A percentile compares a stretch with the other conserved stretches of the same genome.
Evolutionary conservation across 805 yeast species (phyloP).

Genomic region (Wickerhamomyces rabaulensis): DNA sequence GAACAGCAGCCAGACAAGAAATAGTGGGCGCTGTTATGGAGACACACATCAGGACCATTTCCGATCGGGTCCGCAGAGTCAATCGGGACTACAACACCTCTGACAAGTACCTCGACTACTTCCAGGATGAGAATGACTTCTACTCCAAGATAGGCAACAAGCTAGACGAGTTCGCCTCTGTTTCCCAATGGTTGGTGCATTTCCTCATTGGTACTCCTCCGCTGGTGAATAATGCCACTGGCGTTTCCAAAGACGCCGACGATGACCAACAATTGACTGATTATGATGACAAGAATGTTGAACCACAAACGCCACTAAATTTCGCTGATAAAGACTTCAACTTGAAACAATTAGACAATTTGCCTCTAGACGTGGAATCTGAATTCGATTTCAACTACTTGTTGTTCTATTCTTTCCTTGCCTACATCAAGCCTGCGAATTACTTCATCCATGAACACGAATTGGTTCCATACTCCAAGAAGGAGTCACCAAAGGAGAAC

Average conservation of each 20-base stretch:
- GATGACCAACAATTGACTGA: slow-evolving; percentile 3
- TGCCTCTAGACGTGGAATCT: slow-evolving; percentile 12
- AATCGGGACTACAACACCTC: not conserved
- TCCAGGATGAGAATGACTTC: slow-evolving; percentile 7
- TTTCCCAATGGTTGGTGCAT: slow-evolving; percentile 9
- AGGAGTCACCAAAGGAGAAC: slow-evolving; percentile 10
- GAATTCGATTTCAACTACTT: slow-evolving; percentile 13
- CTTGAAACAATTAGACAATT: slow-evolving; percentile 7
- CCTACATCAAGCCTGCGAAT: slow-evolving; percentile 16
- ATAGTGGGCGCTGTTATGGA: not conserved
- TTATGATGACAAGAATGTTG: slow-evolving; percentile 1
- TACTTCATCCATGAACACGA: slow-evolving; percentile 15
- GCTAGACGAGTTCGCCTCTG: slow-evolving; percentile 14
- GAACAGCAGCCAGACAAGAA: not conserved
- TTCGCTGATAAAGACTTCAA: slow-evolving; percentile 6
- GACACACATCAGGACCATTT: not conserved
- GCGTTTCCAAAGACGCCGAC: not conserved
- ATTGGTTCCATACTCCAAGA: slow-evolving; percentile 1
- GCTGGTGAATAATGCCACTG: not conserved
- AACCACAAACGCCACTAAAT: not conserved
- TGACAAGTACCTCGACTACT: slow-evolving; percentile 10
- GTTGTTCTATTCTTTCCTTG: slow-evolving; percentile 8
- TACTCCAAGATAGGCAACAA: slow-evolving; percentile 10
- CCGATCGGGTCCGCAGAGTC: not conserved
- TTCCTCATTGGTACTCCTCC: slow-evolving; percentile 15